Evolutionary conservation across 1,284 basidiomycete genomes (phyloP), one percentile per base, ranked within the genome.

Genomic region (Termitomyces sp.): DNA sequence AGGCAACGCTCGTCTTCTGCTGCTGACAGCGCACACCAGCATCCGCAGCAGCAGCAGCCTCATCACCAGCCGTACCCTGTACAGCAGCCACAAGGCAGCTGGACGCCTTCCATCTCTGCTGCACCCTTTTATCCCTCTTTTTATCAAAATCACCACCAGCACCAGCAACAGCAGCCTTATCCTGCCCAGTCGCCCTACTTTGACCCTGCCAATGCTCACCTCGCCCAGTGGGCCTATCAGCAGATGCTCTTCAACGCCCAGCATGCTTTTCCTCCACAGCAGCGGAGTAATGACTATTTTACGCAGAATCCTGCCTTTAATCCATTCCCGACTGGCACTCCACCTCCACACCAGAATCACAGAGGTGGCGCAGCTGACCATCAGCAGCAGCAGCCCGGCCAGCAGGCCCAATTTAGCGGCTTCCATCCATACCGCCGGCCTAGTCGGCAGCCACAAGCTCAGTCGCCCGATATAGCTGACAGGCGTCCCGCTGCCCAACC

Each of bases 381-480:
- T 59, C 73, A 72, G 60, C 75, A 71, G 60, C 75, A 71, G 68
- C 72, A 70, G 70, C 57, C 63, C 53, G 54, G 70, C 64, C 62
- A 72, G 65, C 58, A 72, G 10, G 67, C 69, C 21, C 81, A 76
- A 56, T 84, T 86, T 64, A 74, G 75, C 34, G 84, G 84, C 30
- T 90, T 84, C 67, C 88, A 90, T 67, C 88, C 88, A 48, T 90
- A 90, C 76, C 85, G 88, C 56, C 82, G 88, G n/a, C 86, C 87
- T 34, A 66, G 67, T 62, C 80, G 83, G 33, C 79, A 78, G 61
- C 76, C 76, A 51, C 68, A 73, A 55, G 61, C 72, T n/a, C 68
- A 72, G 45, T 64, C 71, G 30, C 63, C 67, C 26, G 69, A 70
- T 53, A 59, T 68, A 31, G 58, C 64, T 42, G 81, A 83, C 53